Conservation (phyloP, 2,329 filamentous ascomycete genomes). For the Ophiosphaerella narmari region DNA sequence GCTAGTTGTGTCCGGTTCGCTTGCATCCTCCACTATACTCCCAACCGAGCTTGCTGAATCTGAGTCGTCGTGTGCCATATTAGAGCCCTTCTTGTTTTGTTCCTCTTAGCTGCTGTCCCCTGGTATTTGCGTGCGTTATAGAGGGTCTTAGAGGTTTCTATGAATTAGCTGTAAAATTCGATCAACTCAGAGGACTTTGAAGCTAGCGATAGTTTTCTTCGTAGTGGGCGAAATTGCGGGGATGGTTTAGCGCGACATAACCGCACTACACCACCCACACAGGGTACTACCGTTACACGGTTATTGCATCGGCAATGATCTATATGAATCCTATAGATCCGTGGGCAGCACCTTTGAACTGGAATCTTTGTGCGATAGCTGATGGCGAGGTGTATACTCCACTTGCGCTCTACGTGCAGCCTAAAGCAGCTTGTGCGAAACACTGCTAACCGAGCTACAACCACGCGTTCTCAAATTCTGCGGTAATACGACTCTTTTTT, state of each 20-base stretch:
- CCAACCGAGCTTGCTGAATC: constrained; percentile 40
- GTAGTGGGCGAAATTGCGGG: constrained; percentile 33
- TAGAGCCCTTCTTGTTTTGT: neutral
- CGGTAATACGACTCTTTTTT: neutral
- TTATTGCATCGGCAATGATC: too few species aligned
- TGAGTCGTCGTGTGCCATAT: constrained; percentile 38
- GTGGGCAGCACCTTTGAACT: neutral
- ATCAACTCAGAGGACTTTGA: constrained; percentile 24
- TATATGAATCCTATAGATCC: too few species aligned
- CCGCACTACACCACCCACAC: constrained; percentile 3
- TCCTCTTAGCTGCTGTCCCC: neutral
- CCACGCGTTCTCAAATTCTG: constrained; percentile 2
- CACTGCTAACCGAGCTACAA: constrained; percentile 3
- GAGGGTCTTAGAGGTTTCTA: neutral
- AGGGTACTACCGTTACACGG: too few species aligned
- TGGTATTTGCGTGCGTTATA: neutral
- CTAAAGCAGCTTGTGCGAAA: neutral
- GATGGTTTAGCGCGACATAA: constrained; percentile 22
- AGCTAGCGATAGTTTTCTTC: constrained; percentile 30
- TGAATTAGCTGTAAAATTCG: neutral
- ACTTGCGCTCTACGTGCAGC: neutral
- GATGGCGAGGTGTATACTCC: neutral
- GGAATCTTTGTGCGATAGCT: neutral
- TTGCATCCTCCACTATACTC: constrained; percentile 41
- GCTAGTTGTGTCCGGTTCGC: constrained; percentile 40